A percentile compares a stretch with the other conserved stretches of the same genome.
phyloP scores from a whole-genome alignment of 352 stramenopile species.

The Aphanomyces stellatus region DNA sequence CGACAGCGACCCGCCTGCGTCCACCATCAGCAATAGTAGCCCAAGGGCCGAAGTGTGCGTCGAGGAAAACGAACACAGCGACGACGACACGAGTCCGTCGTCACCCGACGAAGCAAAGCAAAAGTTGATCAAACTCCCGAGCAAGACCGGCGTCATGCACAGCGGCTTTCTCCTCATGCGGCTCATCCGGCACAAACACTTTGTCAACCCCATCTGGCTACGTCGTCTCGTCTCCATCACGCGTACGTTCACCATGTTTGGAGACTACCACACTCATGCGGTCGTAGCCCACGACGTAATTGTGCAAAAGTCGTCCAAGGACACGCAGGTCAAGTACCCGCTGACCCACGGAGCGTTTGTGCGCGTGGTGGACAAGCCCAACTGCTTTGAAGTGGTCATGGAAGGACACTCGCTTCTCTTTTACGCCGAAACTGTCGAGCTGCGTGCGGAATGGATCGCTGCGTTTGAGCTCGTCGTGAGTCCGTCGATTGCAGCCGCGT shows the following conservation, averaged over 20 bases:
- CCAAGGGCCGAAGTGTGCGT: background rate
- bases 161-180: conserved; percentile 11
- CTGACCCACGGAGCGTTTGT: background rate
- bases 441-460: conserved; percentile 1
- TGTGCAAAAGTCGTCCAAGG: conserved; percentile 17
- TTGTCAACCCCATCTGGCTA: conserved; percentile 20
- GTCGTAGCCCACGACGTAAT: conserved; percentile 11
- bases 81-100: no score
- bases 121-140: background rate
- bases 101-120: background rate
- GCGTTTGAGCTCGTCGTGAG: background rate
- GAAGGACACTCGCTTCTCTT: conserved; percentile 11
- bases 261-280: background rate
- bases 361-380: conserved; percentile 6
- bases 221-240: conserved; percentile 11
- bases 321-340: conserved; percentile 4
- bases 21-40: no score
- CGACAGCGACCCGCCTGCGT: background rate
- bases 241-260: background rate
- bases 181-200: conserved; percentile 15
- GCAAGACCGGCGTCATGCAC: background rate
- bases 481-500: background rate
- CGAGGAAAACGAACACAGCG: background rate
- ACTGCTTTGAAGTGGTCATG: conserved; percentile 19
- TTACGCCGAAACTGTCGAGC: conserved; percentile 4